Evolutionary conservation across 345 rosid species (phyloP), one percentile per base, ranked within the genome.

Genomic region (Eutrema heterophyllum): DNA sequence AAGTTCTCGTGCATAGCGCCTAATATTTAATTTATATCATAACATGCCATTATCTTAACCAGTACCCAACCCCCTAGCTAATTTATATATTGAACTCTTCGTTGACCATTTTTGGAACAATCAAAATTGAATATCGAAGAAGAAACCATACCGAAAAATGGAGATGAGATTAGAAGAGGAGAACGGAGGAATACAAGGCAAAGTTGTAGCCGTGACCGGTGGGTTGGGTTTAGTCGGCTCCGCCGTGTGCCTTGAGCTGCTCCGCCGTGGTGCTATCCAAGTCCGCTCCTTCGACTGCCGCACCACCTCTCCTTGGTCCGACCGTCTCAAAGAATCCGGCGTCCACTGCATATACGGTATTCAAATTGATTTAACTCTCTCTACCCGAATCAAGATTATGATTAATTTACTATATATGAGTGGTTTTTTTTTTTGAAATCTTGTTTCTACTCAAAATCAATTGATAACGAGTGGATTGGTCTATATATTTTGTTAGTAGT

Each of bases 221-320:
- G 94, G 96, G 9, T 64, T 87, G 16, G 92, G 96, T 11, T 84
- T 85, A 77, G 87, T 89, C 35, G 96, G 97, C 32, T 82, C 96
- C 4, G 83, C 83, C 8, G 85, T 92, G 10, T 92, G 97, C 71
- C 70, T 83, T 62, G 96, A 92, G 71, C 87, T 89, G 30, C 75
- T 82, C 24, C 92, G 86, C 5, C 80, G 92, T 29, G 97, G 97
- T 7, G 97, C 97, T 73, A 78, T 82, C 15, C 86, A 81, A 43
- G 97, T 92, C 70, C 87, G 88, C 27, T 83, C 94, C 72, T 82
- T 88, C 48, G 98, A 92, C 83, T 70, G 81, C 62, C 84, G 87
- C 0, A 38, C 55, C 45, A 58, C 78, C 51, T 92, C 98, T 57
- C 80, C 91, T 15, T 88, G 92, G 91, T 88, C 87, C 33, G 62